Base-by-base conservation (phyloP, 140 eudicot species). In the Erigeron philadelphicus region DNA sequence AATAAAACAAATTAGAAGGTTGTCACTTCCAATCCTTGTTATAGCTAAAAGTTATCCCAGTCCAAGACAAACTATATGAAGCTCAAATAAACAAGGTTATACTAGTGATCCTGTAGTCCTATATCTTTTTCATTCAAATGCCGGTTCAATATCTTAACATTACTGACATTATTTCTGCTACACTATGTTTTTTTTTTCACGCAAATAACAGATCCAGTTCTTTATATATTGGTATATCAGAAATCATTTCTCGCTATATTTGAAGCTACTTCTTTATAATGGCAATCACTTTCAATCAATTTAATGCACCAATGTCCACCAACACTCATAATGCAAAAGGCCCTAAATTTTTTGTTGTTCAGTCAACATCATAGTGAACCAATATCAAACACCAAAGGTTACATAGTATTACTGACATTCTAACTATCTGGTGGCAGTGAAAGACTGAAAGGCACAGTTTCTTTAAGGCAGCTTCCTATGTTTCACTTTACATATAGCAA, bases 251-350 rank as follows among this genome's bases (percentile, higher is more conserved):
- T n/a, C 4, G 9, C 6, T 19, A 35, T 2, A 3, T 61, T 31
- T 7, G 21, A 3, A 31, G 44, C 47, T 61, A 13, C 31, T 54
- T 17, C 61, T 61, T 61, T 61, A 41, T 47, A 68, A 68, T 68
- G 76, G 76, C 8, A 61, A 76, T 76, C 78, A 31, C 70, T 43
- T 42, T 73, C 78, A 41, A 70, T 75, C 80, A 70, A 65, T 67
- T 55, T 31, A 18, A 58, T 15, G 9, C 10, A 40, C 64, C 65
- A 46, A 45, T 68, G 65, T 45, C 66, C 64, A 74, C 79, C 69
- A 74, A 45, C 72, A 74, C 68, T 62, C 63, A 55, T 53, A 64
- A 44, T 52, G 75, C 59, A 80, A 43, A 70, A 23, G 63, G 54
- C 56, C 61, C 67, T 67, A 61, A 68, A 64, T 64, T 72, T 56